These are phyloP conservation scores for Lycium ferocissimum DNA, from an alignment of 257 asterid species.

Conservation along the genomic window DNA sequence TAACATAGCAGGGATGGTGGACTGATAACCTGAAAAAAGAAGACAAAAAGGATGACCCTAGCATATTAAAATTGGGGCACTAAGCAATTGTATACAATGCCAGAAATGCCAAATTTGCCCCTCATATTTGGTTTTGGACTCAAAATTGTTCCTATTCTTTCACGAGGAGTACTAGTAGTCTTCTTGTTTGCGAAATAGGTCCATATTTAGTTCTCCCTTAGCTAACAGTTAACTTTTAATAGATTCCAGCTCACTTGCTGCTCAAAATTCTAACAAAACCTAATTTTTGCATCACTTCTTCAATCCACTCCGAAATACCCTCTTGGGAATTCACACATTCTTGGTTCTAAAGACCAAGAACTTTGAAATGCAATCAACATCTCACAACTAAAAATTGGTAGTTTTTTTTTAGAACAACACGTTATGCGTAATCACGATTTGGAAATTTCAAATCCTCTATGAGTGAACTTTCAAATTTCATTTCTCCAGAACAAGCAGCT, in stretches of 20 bases:
- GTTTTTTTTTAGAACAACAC: not conserved
- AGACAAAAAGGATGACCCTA: not conserved
- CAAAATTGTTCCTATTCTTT: not conserved
- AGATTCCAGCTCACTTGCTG: not conserved
- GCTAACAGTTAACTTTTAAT: not conserved
- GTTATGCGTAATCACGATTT: not conserved
- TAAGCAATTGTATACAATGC: not conserved
- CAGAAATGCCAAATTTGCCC: not conserved
- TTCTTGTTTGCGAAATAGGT: not conserved
- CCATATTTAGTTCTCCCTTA: not conserved
- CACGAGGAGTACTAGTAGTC: not conserved
- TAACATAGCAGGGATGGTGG: not conserved
- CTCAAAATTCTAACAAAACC: not conserved
- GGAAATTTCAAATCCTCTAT: not conserved
- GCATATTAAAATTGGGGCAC: not conserved
- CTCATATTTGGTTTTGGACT: not conserved
- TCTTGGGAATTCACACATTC: not conserved
- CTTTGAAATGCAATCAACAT: not conserved
- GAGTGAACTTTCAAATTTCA: not conserved
- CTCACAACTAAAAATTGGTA: conserved; percentile 16
- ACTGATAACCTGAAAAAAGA: conserved; percentile 10
- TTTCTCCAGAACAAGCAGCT: not conserved
- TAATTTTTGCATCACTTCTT: not conserved
- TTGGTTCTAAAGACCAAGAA: not conserved
- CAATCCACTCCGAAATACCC: not conserved